Evolutionary conservation across 345 rosid species (phyloP).

Genomic region (Eucalyptus sp.): DNA sequence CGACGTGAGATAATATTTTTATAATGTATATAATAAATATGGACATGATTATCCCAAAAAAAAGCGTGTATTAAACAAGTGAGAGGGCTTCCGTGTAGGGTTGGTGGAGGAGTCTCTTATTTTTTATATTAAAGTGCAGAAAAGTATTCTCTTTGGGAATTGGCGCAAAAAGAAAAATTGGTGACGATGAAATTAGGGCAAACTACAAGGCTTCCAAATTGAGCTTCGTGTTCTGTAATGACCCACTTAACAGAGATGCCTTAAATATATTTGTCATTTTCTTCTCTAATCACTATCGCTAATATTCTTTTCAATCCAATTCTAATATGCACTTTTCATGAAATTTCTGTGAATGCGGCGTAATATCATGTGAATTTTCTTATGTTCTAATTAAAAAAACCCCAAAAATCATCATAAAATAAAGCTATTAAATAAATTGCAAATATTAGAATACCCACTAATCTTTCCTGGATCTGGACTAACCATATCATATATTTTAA

Average conservation of each 20-base stretch:
- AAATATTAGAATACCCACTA: neutral
- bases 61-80: too few species aligned
- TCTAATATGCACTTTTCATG: neutral
- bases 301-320: neutral
- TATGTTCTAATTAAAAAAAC: neutral
- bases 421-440: neutral
- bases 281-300: neutral
- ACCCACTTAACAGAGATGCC: neutral
- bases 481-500: neutral
- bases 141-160: neutral
- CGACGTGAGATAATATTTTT: fast-evolving
- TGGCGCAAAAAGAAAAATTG: neutral
- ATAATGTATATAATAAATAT: neutral
- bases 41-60: neutral
- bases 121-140: neutral
- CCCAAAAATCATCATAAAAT: neutral
- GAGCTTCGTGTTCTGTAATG: neutral
- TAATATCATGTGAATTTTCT: neutral
- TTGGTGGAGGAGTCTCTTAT: neutral
- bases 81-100: too few species aligned
- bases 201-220: neutral
- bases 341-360: neutral
- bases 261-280: neutral
- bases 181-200: neutral
- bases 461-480: neutral